Evolutionary conservation across 2,329 filamentous ascomycete species (phyloP).

Genomic region (Helicocarpus griseus): DNA sequence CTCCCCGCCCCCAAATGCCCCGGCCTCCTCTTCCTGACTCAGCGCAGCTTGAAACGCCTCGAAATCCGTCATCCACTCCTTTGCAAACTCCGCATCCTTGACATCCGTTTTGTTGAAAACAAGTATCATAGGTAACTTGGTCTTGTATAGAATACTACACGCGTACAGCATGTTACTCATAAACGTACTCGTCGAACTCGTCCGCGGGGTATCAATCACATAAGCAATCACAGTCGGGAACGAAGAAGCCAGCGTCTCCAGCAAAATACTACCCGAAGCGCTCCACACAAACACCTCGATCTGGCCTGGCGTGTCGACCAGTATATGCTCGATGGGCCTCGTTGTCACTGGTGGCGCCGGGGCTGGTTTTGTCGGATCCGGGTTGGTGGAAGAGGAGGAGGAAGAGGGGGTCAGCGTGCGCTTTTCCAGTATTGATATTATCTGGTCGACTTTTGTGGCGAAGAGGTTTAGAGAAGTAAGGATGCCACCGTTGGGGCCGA

Average conservation of each 20-base stretch:
- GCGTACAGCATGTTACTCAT: constrained; percentile 99
- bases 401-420: constrained; percentile 48
- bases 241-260: constrained; percentile 83
- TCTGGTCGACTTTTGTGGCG: constrained; percentile 95
- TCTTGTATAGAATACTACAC: constrained; percentile 97
- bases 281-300: constrained; percentile 99
- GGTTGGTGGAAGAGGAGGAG: not conserved
- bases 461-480: constrained; percentile 93
- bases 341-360: constrained; percentile 37
- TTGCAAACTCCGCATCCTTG: constrained; percentile 80
- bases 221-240: constrained; percentile 98
- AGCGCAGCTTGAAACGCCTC: constrained; percentile 88
- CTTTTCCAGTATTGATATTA: constrained; percentile 82
- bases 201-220: constrained; percentile 91
- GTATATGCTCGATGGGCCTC: constrained; percentile 65
- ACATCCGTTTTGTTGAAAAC: constrained; percentile 99
- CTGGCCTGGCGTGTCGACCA: constrained; percentile 93
- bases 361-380: constrained; percentile 27
- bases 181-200: constrained; percentile 87
- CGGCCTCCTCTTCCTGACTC: constrained; percentile 65
- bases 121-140: constrained; percentile 93
- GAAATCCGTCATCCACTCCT: constrained; percentile 99
- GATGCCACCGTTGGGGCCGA: constrained; percentile 94
- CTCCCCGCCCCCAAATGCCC: constrained; percentile 64
- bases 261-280: constrained; percentile 83